Conservation (phyloP, 2,329 filamentous ascomycete genomes). For the Apiospora sp. region DNA sequence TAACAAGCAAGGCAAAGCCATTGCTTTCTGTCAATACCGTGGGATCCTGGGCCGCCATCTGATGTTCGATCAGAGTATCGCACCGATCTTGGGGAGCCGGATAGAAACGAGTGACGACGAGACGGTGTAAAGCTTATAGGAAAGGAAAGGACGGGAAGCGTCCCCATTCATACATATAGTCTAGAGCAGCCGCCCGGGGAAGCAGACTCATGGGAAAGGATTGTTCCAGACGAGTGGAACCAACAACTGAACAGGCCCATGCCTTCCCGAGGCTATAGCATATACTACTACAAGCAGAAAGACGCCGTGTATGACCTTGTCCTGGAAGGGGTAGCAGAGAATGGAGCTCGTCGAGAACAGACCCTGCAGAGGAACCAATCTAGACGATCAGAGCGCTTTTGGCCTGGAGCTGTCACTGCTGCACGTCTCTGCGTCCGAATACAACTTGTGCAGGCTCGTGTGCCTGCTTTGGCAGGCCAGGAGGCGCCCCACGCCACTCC, state of each 20-base stretch:
- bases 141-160: not conserved
- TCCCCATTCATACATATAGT: conserved; percentile 7
- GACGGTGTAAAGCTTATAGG: not conserved
- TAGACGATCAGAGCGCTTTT: not conserved
- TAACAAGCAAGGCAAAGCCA: conserved; percentile 38
- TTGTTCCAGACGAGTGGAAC: not conserved
- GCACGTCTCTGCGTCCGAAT: not conserved
- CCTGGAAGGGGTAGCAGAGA: not conserved
- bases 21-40: conserved; percentile 42
- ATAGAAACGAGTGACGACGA: not conserved
- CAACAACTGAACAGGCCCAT: not conserved
- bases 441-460: not conserved
- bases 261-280: not conserved
- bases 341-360: not conserved
- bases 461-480: not conserved
- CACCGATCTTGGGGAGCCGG: not conserved
- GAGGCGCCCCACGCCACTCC: not conserved
- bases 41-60: conserved; percentile 43
- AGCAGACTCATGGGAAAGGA: not conserved
- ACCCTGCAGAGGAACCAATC: not conserved
- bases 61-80: conserved; percentile 1
- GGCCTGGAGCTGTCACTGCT: not conserved
- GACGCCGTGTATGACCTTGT: not conserved
- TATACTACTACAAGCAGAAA: not conserved
- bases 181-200: conserved; percentile 7